Evolutionary conservation across 352 stramenopile genomes (phyloP).

Genomic region (Phytopythium ostracodes): DNA sequence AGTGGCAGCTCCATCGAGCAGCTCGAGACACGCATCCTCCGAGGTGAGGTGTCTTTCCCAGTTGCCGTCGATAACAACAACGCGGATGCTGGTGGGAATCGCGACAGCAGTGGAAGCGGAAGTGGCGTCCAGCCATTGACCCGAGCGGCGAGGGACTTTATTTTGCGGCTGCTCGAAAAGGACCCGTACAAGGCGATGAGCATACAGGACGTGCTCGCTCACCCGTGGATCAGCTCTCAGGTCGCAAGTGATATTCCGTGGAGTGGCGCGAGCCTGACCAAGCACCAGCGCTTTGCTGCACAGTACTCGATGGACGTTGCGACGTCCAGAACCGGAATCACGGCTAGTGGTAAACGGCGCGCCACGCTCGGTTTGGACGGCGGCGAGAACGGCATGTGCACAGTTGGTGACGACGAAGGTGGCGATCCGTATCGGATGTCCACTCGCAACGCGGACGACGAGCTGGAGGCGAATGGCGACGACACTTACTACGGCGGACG

Average conservation of each 20-base stretch:
- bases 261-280: slow-evolving; percentile 32
- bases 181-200: slow-evolving; percentile 39
- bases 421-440: not conserved
- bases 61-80: not conserved
- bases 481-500: slow-evolving; percentile 28
- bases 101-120: slow-evolving; percentile 8
- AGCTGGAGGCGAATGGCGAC: slow-evolving; percentile 2
- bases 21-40: slow-evolving; percentile 22
- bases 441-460: slow-evolving; percentile 9
- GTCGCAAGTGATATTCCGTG: slow-evolving; percentile 46
- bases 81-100: not conserved
- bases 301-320: slow-evolving; percentile 45
- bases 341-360: not conserved
- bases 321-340: not conserved
- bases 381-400: not conserved
- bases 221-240: slow-evolving; percentile 62
- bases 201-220: slow-evolving; percentile 51
- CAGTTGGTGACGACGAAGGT: slow-evolving; percentile 4
- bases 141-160: slow-evolving; percentile 62
- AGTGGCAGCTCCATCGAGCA: slow-evolving; percentile 9
- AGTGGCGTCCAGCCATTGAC: slow-evolving; percentile 27
- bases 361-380: not conserved
- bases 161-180: slow-evolving; percentile 54
- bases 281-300: slow-evolving; percentile 38
- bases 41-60: slow-evolving; percentile 29